phyloP scores from a whole-genome alignment of 805 yeast genomes.

The Kluyveromyces lactis region DNA sequence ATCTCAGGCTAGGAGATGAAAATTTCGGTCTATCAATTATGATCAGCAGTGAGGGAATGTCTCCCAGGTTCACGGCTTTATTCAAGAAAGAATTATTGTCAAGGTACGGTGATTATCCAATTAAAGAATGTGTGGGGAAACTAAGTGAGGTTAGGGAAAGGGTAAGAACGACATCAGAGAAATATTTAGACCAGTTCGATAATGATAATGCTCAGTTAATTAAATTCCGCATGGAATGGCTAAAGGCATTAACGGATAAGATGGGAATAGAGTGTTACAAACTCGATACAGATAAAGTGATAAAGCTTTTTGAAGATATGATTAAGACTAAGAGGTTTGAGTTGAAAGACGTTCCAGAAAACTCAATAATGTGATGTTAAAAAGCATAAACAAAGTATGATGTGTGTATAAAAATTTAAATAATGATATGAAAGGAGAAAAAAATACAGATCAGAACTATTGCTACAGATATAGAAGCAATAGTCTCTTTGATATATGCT shows the following conservation, averaged over 20 bases:
- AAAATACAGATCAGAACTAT: not conserved
- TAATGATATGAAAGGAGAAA: not conserved
- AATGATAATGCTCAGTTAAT: conserved; percentile 10
- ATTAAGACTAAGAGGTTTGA: conserved; percentile 8
- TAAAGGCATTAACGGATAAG: conserved; percentile 22
- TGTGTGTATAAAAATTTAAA: not conserved
- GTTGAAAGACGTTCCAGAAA: conserved; percentile 9
- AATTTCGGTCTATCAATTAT: conserved; percentile 14
- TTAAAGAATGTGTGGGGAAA: conserved; percentile 18
- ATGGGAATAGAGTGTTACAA: conserved; percentile 23
- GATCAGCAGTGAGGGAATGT: conserved; percentile 26
- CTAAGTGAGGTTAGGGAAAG: conserved; percentile 19
- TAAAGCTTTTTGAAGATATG: conserved; percentile 18
- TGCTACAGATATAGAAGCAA: no score
- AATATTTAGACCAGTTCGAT: not conserved
- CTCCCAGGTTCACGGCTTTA: conserved; percentile 27
- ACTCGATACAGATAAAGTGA: conserved; percentile 16
- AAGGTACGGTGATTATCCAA: conserved; percentile 12
- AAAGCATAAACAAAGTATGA: not conserved
- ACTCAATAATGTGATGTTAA: not conserved
- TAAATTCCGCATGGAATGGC: conserved; percentile 27
- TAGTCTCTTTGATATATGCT: no score
- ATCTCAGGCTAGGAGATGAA: conserved; percentile 15
- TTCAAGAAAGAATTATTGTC: conserved; percentile 21
- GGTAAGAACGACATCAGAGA: conserved; percentile 12